Base-by-base conservation (phyloP, 345 rosid species). In the Psidium guajava region DNA sequence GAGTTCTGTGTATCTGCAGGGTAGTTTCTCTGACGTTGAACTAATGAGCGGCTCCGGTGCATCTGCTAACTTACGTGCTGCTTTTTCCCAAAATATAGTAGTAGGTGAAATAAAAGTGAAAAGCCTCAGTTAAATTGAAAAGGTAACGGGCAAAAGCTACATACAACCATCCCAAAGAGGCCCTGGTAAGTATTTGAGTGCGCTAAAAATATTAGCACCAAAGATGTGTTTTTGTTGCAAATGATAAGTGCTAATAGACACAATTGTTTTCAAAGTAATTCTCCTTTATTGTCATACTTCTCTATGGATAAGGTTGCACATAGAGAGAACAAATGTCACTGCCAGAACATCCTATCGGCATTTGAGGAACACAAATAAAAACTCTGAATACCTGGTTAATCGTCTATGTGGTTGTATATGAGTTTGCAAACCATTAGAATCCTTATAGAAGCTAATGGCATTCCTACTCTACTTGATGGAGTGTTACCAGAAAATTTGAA, bases 1-100 rank as follows among this genome's bases (percentile, higher is more conserved):
- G 16, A 58, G 54, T 52, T 16, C 64, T 53, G 64, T 85, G 73
- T 81, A 82, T 84, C 83, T 88, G 89, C 81, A 84, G 92, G 90
- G 85, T 87, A 86, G 86, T 61, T 53, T 25, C 5, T 28, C 6
- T 22, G 32, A 28, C 83, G 77, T 54, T 32, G 87, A 80, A 77
- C 91, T 81, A 87, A 95, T 95, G 99, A 93, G 87, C 54, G 90
- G 92, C 90, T 91, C 92, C 32, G 9, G 42, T 40, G 74, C 86
- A 40, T 91, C 95, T 3, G 87, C 77, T 36, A 90, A 86, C 89
- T 89, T 95, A 85, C 91, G 95, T 4, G 89, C 95, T 42, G 98
- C 99, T 55, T n/a, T n/a, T n/a, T 24, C 47, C 80, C 24, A 69
- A 18, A 69, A 36, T 18, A 32, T 36, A 32, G 80, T 18, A 69